Base-by-base conservation (phyloP, 257 asterid genomes). In the Solanum rostratum region DNA sequence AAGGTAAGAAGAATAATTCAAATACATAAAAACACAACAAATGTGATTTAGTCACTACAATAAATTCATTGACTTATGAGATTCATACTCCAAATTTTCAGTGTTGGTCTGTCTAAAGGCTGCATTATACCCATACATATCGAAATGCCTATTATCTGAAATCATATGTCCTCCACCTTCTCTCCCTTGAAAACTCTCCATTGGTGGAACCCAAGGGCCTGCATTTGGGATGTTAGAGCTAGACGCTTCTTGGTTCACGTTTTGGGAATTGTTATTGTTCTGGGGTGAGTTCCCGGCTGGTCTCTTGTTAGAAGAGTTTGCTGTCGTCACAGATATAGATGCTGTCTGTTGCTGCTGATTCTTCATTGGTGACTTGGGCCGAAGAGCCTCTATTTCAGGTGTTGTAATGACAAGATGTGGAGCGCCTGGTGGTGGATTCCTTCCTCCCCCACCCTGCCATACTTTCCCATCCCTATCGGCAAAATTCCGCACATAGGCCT, bases 321-420 rank as follows among this genome's bases (percentile, higher is more conserved):
- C 86, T 5, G 93, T 85, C 49, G 97, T 92, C 86, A 95, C 86
- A 79, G 97, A 89, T 76, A 95, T 93, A 0, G 98, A 90, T 8
- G 91, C 87, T 6, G 98, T 87, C 86, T 94, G 97, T 83, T 92
- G 93, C 88, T 90, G 97, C 87, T 95, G 99, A 88, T 95, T 95
- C 89, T 95, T 97, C 99, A 95, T 97, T 0, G 99, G 99, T 15
- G 99, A 97, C 85, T 97, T 97, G 41, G 99, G 99, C 33, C 98
- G 97, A 79, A 97, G 94, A 20, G 96, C 76, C 84, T 97, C 99
- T 15, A 97, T 97, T 78, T 97, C 98, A 0, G 97, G 98, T 30
- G 99, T 97, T 43, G 99, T 97, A 82, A 85, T 86, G 81, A 95
- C 98, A 13, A 95, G 99, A 85, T 95, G 99, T 29, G 99, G 96